A percentile compares a stretch with the other conserved stretches of the same genome.
These are phyloP conservation scores for Phytophthora palmivora DNA, from an alignment of 352 stramenopile species.

Conservation along the genomic window DNA sequence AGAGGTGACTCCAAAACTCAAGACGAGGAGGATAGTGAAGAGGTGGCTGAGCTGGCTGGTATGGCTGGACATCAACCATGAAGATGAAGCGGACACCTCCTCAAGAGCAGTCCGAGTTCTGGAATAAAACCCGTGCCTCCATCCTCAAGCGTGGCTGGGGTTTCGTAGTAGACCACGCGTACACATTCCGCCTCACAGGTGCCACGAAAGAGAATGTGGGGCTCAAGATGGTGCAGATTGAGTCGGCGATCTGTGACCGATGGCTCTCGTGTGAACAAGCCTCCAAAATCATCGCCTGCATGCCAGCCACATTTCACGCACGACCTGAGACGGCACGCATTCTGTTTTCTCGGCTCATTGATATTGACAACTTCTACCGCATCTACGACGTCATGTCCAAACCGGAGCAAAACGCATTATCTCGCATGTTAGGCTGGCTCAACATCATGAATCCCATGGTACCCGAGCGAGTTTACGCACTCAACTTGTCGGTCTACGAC, in stretches of 20 bases:
- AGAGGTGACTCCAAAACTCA: conserved; percentile 3
- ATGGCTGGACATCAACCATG: conserved; percentile 5
- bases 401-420: conserved; percentile 58
- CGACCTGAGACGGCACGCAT: conserved; percentile 73
- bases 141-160: conserved; percentile 53
- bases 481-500: conserved; percentile 76
- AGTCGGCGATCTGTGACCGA: conserved; percentile 77
- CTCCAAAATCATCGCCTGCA: conserved; percentile 75
- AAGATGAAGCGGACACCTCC: conserved; percentile 16
- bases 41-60: conserved; percentile 1
- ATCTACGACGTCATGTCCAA: conserved; percentile 61
- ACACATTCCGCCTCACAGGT: conserved; percentile 53
- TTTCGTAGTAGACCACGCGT: conserved; percentile 40
- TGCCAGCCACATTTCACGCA: conserved; percentile 67
- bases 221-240: conserved; percentile 84
- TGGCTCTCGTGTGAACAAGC: conserved; percentile 80
- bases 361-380: conserved; percentile 69
- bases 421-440: conserved; percentile 70
- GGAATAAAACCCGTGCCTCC: conserved; percentile 53
- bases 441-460: conserved; percentile 84
- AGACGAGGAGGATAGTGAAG: conserved; percentile 7
- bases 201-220: conserved; percentile 74
- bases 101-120: conserved; percentile 56
- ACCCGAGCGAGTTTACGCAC: conserved; percentile 70
- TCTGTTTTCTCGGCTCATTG: conserved; percentile 79